phyloP scores from a whole-genome alignment of 495 filamentous ascomycete species.

The Talaromyces adpressus region DNA sequence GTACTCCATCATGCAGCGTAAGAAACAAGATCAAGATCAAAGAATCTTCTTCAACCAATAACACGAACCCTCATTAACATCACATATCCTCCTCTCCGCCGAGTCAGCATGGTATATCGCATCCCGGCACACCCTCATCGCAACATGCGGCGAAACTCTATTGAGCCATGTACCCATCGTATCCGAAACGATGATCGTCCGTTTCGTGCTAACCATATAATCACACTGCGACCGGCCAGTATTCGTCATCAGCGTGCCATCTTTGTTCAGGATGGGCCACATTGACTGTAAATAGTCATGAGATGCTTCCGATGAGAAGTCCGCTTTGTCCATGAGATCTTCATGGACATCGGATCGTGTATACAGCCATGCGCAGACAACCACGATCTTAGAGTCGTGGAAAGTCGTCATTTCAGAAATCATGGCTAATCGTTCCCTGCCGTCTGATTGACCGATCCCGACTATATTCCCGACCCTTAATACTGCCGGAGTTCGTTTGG shows the following conservation, averaged over 20 bases:
- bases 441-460: neutral
- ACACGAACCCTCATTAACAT: neutral
- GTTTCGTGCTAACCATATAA: constrained; percentile 1
- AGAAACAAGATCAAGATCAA: neutral
- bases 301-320: neutral
- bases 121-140: neutral
- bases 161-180: neutral
- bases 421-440: neutral
- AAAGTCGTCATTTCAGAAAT: neutral
- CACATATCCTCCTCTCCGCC: neutral
- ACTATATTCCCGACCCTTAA: neutral
- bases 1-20: neutral
- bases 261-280: neutral
- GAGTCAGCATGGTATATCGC: constrained; percentile 1
- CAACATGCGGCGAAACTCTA: neutral
- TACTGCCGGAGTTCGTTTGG: neutral
- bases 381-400: neutral
- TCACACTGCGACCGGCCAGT: neutral
- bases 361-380: constrained; percentile 1
- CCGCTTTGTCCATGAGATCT: neutral
- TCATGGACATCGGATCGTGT: neutral
- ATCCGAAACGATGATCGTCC: neutral
- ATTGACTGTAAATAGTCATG: neutral
- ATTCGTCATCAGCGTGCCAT: neutral
- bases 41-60: neutral